Conservation (phyloP, 805 yeast genomes). For the Kuraishia floccosa region DNA sequence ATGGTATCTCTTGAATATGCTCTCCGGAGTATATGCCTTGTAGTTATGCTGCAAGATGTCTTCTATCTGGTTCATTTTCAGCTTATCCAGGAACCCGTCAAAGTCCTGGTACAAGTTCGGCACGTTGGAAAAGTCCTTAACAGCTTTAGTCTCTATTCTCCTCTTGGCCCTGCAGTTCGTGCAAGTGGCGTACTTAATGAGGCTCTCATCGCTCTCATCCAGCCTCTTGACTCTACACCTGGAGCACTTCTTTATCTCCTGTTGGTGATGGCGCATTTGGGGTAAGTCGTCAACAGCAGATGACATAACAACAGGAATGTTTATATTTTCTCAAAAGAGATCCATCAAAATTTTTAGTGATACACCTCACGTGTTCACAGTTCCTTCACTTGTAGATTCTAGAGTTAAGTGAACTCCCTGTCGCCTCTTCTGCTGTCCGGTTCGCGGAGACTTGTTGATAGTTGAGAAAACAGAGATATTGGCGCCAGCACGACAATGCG, state of each 20-base stretch:
- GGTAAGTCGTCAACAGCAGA: too few relatives aligned
- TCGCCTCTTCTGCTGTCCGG: too few relatives aligned
- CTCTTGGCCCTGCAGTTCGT: slow-evolving; percentile 25
- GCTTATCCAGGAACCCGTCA: slow-evolving; percentile 18
- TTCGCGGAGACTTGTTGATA: too few relatives aligned
- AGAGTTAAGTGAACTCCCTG: too few relatives aligned
- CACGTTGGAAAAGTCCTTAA: slow-evolving; percentile 6
- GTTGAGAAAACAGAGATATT: too few relatives aligned
- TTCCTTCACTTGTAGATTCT: too few relatives aligned
- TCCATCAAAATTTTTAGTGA: too few relatives aligned
- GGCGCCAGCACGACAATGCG: too few relatives aligned
- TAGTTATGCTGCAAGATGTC: slow-evolving; percentile 25
- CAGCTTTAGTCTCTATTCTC: slow-evolving; percentile 15
- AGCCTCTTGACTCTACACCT: slow-evolving; percentile 28
- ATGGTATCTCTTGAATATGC: slow-evolving; percentile 20
- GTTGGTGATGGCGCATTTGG: slow-evolving; percentile 1
- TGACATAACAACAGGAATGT: too few relatives aligned
- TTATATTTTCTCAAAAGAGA: too few relatives aligned
- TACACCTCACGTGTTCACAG: too few relatives aligned
- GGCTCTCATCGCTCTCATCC: slow-evolving; percentile 18
- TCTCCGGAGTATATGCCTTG: slow-evolving; percentile 18
- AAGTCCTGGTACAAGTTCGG: slow-evolving; percentile 24
- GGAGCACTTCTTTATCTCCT: slow-evolving; percentile 23
- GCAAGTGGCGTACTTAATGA: slow-evolving; percentile 30
- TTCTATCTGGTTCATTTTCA: slow-evolving; percentile 19